Conservation (phyloP, 225 moss, liverwort and hornwort species). For the Marchantia polymorpha region DNA sequence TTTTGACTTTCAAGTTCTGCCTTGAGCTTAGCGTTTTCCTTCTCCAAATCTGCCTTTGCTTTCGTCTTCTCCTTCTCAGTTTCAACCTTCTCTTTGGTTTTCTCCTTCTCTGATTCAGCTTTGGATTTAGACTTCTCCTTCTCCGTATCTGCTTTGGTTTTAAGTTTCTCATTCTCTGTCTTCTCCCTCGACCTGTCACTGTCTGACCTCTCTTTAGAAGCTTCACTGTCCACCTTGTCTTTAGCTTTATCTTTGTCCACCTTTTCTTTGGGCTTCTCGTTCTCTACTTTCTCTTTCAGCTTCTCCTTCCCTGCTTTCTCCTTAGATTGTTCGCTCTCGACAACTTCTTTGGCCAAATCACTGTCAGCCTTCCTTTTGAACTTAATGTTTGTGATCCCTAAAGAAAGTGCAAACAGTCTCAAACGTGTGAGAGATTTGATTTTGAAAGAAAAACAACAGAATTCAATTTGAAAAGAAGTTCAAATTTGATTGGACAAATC, state of each 20-base stretch:
- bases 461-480: neutral
- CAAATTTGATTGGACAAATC: too few species aligned
- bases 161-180: constrained; percentile 12
- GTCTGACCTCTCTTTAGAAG: constrained; percentile 20
- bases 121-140: constrained; percentile 13
- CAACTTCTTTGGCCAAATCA: neutral
- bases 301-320: constrained; percentile 19
- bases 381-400: constrained; percentile 31
- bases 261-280: constrained; percentile 18
- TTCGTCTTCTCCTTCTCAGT: constrained; percentile 8
- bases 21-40: neutral
- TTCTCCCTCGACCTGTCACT: constrained; percentile 25
- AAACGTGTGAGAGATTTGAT: neutral
- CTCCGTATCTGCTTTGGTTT: constrained; percentile 20
- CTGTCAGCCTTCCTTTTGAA: constrained; percentile 32
- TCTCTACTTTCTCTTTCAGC: constrained; percentile 18
- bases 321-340: constrained; percentile 3
- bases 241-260: constrained; percentile 1
- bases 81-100: neutral
- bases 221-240: constrained; percentile 16
- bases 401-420: neutral
- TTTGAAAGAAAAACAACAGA: neutral
- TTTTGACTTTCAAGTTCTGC: neutral
- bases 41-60: constrained; percentile 8
- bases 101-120: constrained; percentile 13